Conservation (phyloP, 495 filamentous ascomycete genomes). For the Diplogelasinospora grovesii region DNA sequence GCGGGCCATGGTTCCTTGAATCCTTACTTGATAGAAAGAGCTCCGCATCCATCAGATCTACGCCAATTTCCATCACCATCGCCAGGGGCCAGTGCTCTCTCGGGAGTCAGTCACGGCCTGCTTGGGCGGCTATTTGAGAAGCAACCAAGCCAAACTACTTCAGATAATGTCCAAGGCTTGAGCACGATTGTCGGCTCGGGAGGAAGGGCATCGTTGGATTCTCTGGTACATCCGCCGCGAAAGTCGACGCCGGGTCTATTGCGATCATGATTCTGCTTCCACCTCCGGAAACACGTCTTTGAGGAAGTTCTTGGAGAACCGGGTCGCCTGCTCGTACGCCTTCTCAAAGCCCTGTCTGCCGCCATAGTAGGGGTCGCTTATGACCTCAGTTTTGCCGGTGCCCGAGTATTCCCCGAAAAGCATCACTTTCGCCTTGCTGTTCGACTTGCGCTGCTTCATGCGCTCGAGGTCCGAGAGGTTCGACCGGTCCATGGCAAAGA, state of each 20-base stretch:
- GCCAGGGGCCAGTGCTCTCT: too few relatives aligned
- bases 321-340: slow-evolving; percentile 73
- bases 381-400: slow-evolving; percentile 58
- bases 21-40: too few relatives aligned
- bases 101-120: too few relatives aligned
- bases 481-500: slow-evolving; percentile 89
- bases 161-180: too few relatives aligned
- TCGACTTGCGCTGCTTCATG: slow-evolving; percentile 48
- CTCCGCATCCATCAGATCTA: too few relatives aligned
- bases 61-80: too few relatives aligned
- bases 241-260: background rate
- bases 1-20: too few relatives aligned
- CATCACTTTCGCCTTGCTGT: slow-evolving; percentile 54
- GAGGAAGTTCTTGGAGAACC: slow-evolving; percentile 75
- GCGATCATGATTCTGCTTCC: slow-evolving; percentile 9
- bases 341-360: slow-evolving; percentile 74
- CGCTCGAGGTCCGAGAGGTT: slow-evolving; percentile 68
- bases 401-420: slow-evolving; percentile 81
- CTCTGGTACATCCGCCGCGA: too few relatives aligned
- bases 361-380: slow-evolving; percentile 93
- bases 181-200: too few relatives aligned
- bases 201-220: too few relatives aligned
- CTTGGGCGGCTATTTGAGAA: too few relatives aligned
- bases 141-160: too few relatives aligned
- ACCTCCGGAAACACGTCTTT: slow-evolving; percentile 40